A percentile compares a stretch with the other conserved stretches of the same genome.
These are phyloP conservation scores for Sporothrix inflata DNA, from an alignment of 2,329 filamentous ascomycete species.

Conservation along the genomic window DNA sequence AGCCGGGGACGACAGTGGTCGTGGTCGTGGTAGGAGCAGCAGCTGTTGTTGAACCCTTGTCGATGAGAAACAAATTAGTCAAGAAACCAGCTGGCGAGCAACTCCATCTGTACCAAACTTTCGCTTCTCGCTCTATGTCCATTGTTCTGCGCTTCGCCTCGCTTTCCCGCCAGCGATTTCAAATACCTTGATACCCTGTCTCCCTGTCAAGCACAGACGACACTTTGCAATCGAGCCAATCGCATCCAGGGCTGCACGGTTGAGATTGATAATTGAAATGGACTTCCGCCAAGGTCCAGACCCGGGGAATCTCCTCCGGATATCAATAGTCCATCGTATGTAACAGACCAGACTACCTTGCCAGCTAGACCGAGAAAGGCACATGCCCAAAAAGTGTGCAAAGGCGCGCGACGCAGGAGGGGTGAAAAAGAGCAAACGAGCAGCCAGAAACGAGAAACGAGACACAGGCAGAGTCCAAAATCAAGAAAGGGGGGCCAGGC, in stretches of 20 bases:
- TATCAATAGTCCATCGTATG: no score
- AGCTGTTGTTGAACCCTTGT: background rate
- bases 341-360: no score
- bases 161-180: background rate
- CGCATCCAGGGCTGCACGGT: background rate
- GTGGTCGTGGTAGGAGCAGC: no score
- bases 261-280: background rate
- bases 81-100: background rate
- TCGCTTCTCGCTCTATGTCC: background rate
- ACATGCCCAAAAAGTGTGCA: background rate
- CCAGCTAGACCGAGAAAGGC: background rate
- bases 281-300: background rate
- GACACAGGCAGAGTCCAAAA: background rate
- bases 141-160: conserved; percentile 5
- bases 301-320: background rate
- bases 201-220: background rate
- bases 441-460: background rate
- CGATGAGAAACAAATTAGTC: conserved; percentile 14
- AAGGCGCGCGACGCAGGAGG: background rate
- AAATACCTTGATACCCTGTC: background rate
- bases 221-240: background rate
- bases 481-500: background rate
- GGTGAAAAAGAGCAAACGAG: background rate
- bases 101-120: conserved; percentile 1
- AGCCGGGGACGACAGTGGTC: background rate